Conservation (phyloP, 139 green algal species). For the Eudorina sp. region DNA sequence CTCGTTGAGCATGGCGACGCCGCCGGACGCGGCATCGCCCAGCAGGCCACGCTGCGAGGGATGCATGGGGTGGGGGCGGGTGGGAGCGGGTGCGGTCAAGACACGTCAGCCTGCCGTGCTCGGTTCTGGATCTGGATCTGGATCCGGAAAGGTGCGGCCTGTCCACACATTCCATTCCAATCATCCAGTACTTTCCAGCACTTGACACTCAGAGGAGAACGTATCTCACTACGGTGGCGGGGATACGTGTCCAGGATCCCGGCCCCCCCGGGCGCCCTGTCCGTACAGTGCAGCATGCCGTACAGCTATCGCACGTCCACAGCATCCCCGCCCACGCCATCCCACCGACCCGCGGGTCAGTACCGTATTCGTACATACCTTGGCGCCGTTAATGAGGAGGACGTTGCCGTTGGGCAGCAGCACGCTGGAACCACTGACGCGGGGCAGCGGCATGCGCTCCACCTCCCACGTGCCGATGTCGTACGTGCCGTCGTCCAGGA, state of each 20-base stretch:
- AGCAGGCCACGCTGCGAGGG: constrained; percentile 36
- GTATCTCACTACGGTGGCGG: no score
- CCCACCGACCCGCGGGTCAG: no score
- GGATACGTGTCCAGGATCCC: no score
- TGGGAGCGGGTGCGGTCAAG: neutral
- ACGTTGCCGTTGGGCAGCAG: constrained; percentile 52
- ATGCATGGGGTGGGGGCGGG: neutral
- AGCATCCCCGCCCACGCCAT: neutral
- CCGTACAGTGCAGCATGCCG: no score
- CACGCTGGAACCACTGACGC: constrained; percentile 25
- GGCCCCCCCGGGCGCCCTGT: no score
- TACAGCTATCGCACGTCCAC: no score
- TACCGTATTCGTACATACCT: constrained; percentile 21
- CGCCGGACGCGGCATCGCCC: constrained; percentile 24
- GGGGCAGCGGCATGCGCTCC: constrained; percentile 48
- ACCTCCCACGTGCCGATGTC: constrained; percentile 12
- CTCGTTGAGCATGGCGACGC: constrained; percentile 33
- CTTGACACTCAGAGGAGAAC: no score
- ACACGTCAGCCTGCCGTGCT: neutral
- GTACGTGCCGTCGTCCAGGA: constrained; percentile 11
- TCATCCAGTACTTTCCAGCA: no score
- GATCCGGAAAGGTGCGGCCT: neutral
- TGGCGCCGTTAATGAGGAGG: constrained; percentile 53
- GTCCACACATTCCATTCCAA: no score
- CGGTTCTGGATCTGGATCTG: no score